Base-by-base conservation (phyloP, 116 monocot species). In the Phalaenopsis hybrid region DNA sequence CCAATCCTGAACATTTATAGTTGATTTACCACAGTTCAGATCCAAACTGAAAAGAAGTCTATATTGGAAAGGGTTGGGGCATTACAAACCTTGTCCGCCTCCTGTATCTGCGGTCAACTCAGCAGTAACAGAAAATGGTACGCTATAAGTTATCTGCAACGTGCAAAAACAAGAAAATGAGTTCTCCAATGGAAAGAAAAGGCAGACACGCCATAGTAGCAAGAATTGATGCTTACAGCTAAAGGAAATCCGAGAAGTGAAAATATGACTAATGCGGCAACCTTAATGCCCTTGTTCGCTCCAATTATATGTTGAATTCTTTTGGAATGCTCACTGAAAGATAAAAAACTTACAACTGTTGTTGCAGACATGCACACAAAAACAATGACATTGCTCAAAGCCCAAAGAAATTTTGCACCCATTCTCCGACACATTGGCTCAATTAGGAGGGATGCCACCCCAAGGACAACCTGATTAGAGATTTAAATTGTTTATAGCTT, bases 81-180 rank as follows among this genome's bases (percentile, higher is more conserved):
- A 15, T 74, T 7, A 84, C 85, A 21, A 69, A 94, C 96, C 95
- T 93, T 99, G 98, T 67, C 95, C 98, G 0, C 93, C 95, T 17
- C 98, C 98, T 37, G 83, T 86, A 43, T 76, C 87, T 11, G 86
- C 90, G n/a, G 90, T 93, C 65, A 99, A 82, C 81, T 99, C 93
- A 41, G 95, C 93, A n/a, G 95, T 93, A 50, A 93, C 90, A 18
- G 93, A 93, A 83, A 95, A 99, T 31, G 98, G 98, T 77, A 99
- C 90, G 76, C 98, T 99, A 58, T 88, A 99, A 55, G 93, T 85
- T 65, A 99, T 83, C 98, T 99, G 86, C 46, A 90, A 44, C 59
- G 85, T 76, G 79, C 67, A 15, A 69, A 52, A 85, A 44, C 59
- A 25, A 85, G 55, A 80, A 80, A n/a, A 75, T 65, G 43, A 61